phyloP scores from a whole-genome alignment of 2,329 filamentous ascomycete genomes.

The Penicillium oxalicum region DNA sequence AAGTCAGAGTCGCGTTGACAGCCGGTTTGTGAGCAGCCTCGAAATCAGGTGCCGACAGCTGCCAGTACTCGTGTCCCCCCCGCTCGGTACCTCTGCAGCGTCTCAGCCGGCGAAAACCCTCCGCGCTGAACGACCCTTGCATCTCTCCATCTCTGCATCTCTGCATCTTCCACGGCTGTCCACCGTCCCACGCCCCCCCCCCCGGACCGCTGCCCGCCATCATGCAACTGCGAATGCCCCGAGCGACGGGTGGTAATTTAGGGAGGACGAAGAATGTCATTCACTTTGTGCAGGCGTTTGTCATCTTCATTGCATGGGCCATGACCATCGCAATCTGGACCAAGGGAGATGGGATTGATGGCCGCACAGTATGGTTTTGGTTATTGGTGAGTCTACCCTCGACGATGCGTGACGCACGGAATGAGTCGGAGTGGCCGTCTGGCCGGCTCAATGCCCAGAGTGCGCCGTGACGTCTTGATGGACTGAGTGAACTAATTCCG shows the following conservation, averaged over 20 bases:
- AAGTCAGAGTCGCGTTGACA: too few relatives aligned
- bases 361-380: slow-evolving; percentile 53
- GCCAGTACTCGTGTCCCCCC: background rate
- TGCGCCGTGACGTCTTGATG: background rate
- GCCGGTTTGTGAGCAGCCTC: too few relatives aligned
- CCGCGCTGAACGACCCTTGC: background rate
- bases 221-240: slow-evolving; percentile 25
- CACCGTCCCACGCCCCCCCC: background rate
- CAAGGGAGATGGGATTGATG: slow-evolving; percentile 49
- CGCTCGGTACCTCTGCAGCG: slow-evolving; percentile 1
- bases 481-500: slow-evolving; percentile 6
- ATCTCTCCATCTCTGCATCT: slow-evolving; percentile 16
- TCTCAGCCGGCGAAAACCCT: background rate
- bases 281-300: slow-evolving; percentile 49
- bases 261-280: slow-evolving; percentile 52
- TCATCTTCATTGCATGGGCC: slow-evolving; percentile 55
- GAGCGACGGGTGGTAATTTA: slow-evolving; percentile 37
- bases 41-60: background rate
- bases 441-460: background rate
- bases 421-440: too few relatives aligned
- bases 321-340: slow-evolving; percentile 55
- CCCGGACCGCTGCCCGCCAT: slow-evolving; percentile 2
- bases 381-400: slow-evolving; percentile 45
- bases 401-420: too few relatives aligned
- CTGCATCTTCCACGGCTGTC: background rate